Evolutionary conservation across 163 green algal species (phyloP), one percentile per base, ranked within the genome.

Genomic region (Prototheca cutis): DNA sequence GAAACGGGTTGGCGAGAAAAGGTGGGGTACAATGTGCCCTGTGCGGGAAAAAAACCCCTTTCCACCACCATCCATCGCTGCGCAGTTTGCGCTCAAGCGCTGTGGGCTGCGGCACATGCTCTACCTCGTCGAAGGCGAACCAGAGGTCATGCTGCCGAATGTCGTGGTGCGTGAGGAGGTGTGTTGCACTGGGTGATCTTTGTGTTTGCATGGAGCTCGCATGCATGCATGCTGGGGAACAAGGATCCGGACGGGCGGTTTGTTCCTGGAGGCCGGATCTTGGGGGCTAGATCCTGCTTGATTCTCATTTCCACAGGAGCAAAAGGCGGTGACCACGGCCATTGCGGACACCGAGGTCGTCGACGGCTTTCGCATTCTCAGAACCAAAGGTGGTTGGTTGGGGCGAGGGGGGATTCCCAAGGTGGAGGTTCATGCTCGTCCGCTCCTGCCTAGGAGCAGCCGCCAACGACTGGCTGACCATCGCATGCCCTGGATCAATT

Each of bases 41-140:
- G 36, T 45, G 10, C 10, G 10, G 36, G 36, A 21, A 8, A 45
- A 45, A 8, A 13, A 13, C 36, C 36, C 36, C 10, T 33, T 32
- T 25, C 5, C n/a, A 39, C 48, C 13, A 21, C 25, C 7, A 24
- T 55, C 23, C 51, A 45, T 8, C 48, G 6, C 13, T 1, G 15
- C 28, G 55, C 63, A 70, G 71, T 85, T 80, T 60, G 54, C 56
- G 25, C 59, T 93, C 48, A 58, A 59, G 47, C 67, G 63, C 15
- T 84, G 79, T 61, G 83, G 84, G 19, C 48, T 91, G 61, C 67
- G 63, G 13, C 61, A 72, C 25, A 19, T 80, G 17, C 67, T 83
- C 29, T 93, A 93, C 60, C 73, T 93, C 18, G 5, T 93, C 0
- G 84, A 93, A 58, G 82, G 84, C 2, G 62, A 84, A 31, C 60